Base-by-base conservation (phyloP, 192 early-diverging fungal genomes). In the Chytriomyces hyalinus region DNA sequence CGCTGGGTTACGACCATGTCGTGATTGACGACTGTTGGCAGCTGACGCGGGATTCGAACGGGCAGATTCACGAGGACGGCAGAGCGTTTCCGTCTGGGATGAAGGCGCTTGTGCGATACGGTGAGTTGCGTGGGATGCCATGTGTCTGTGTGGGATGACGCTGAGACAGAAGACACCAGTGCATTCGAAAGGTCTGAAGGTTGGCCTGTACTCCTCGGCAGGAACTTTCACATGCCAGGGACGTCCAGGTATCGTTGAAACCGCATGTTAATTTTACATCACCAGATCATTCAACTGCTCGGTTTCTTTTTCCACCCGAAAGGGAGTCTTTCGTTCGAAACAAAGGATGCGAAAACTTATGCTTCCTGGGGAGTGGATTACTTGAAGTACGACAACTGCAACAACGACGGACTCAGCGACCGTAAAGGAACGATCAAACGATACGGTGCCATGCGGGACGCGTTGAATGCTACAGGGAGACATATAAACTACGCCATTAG, bases 21-120 rank as follows among this genome's bases (percentile, higher is more conserved):
- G 86, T 85, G 47, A 64, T 91, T 28, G 89, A 89, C 53, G 87
- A 90, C 50, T 91, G 90, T 69, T 91, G 90, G 90, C 75, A 82
- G 65, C 75, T 70, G 71, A 77, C 76, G 4, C 81, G 85, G 9
- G 80, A 83, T 59, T 68, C 73, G 0, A 64, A 66, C 0, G 84
- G 73, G 0, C 51, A 73, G 6, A 65, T 80, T 5, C 63, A 85
- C 15, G 78, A 80, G 46, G 84, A 88, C 70, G 70, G 71, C 8
- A 75, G 49, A 2, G 62, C 81, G 46, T 91, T 91, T 70, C 90
- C 90, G 3, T 77, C 80, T 9, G 88, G 88, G 6, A 90, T 90
- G 66, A 75, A 70, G 15, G 83, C 80, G 26, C 67, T 89, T 6
- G 82, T 83, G 5, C 81, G 85, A 22, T 87, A 90, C 53, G 26